Evolutionary conservation across 345 rosid genomes (phyloP), one percentile per base, ranked within the genome.

Genomic region (Pugionium cornutum): DNA sequence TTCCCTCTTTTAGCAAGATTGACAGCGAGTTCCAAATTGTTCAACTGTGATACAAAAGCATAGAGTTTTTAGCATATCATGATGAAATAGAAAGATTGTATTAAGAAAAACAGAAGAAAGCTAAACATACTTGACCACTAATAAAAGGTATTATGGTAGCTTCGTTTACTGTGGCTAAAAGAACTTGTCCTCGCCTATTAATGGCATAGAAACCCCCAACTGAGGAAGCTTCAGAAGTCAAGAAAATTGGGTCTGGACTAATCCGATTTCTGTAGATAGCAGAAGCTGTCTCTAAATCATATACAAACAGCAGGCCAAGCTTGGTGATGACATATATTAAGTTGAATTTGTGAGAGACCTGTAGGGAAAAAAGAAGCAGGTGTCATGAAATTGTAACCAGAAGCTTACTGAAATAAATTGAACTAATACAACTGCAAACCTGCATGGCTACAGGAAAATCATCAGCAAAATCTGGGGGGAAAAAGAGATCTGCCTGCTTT

Each of bases 401-500:
- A 57, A 44, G 68, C 18, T 46, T 18, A 65, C 40, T 65, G 33
- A 70, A 34, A 26, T 62, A 47, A 48, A 31, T 26, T 40, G 58
- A 53, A 64, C 9, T 36, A 70, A 67, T 41, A 51, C 66, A 59
- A 66, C 63, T 26, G 60, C 32, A 53, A 53, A 94, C 99, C 96
- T 94, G 97, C 99, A 94, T 94, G 47, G 99, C 96, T 39, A 94
- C 97, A 43, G 99, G 99, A 67, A 94, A 94, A 71, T 94, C 99
- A 69, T 94, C 99, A 34, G 90, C 95, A 80, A 95, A 95, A 80
- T 95, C 99, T 36, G 99, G 99, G 29, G 99, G 99, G 59, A 94
- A 94, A 83, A 94, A 94, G 49, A 94, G 97, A 81, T 94, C 99
- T 27, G 99, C 96, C 79, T 91, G 96, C 75, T 91, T 94, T 83